Percentiles rank a stretch among this genome's conserved stretches.
phyloP scores from a whole-genome alignment of 805 yeast genomes.

The Candida vartiovaarae region DNA sequence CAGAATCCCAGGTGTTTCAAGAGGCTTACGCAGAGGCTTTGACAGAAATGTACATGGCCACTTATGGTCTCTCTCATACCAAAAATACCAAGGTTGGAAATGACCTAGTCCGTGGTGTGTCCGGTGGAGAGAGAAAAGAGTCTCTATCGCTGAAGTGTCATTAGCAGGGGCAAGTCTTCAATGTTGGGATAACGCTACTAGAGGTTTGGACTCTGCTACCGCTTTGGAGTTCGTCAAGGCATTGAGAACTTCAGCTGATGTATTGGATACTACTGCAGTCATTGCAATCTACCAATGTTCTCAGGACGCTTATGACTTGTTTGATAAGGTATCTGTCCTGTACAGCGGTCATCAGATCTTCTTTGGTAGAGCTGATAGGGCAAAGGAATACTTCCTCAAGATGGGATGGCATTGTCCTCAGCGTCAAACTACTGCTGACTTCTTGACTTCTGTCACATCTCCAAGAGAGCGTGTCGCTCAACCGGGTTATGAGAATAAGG shows the following conservation, averaged over 20 bases:
- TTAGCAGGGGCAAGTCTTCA: constrained; percentile 40
- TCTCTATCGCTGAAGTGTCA: constrained; percentile 59
- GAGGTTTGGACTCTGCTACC: constrained; percentile 62
- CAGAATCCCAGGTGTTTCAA: constrained; percentile 42
- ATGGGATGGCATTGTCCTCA: constrained; percentile 53
- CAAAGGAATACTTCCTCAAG: constrained; percentile 40
- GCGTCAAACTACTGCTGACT: constrained; percentile 56
- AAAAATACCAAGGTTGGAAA: constrained; percentile 60
- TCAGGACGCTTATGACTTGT: constrained; percentile 46
- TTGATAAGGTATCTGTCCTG: constrained; percentile 45
- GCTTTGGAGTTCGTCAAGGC: constrained; percentile 52
- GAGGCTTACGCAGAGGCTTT: constrained; percentile 42
- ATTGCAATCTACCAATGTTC: constrained; percentile 57
- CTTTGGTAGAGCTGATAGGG: constrained; percentile 40
- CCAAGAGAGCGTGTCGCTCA: constrained; percentile 41
- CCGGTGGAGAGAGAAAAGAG: constrained; percentile 73
- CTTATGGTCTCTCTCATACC: constrained; percentile 47
- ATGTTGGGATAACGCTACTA: constrained; percentile 59
- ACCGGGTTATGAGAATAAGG: constrained; percentile 38
- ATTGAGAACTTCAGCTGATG: constrained; percentile 41
- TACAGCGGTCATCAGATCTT: constrained; percentile 52
- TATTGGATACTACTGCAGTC: constrained; percentile 43
- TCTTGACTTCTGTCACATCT: constrained; percentile 47
- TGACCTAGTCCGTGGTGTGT: constrained; percentile 61
- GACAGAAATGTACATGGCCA: constrained; percentile 47